These are phyloP conservation scores for Venturia pyrina DNA, from an alignment of 2,329 filamentous ascomycete genomes.

Conservation along the genomic window DNA sequence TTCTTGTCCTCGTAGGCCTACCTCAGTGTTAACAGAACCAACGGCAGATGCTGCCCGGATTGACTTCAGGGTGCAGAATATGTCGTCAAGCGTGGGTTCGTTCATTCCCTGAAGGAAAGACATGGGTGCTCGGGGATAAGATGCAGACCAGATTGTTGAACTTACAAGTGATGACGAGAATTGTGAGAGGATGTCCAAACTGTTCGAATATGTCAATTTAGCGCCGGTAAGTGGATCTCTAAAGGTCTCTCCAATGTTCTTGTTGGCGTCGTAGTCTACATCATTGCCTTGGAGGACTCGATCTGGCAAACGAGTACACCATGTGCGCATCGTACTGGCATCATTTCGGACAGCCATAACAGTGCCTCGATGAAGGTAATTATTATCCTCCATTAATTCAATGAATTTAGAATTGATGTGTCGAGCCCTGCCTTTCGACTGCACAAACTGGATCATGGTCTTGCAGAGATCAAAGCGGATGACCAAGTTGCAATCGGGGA, in stretches of 20 bases:
- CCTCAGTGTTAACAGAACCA: neutral
- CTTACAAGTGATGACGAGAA: conserved; percentile 70
- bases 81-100: too few relatives aligned
- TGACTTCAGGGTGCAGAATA: too few relatives aligned
- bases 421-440: conserved; percentile 80
- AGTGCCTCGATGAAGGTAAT: conserved; percentile 48
- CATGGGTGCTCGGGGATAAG: too few relatives aligned
- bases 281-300: conserved; percentile 55
- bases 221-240: conserved; percentile 60
- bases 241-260: conserved; percentile 43
- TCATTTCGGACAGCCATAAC: conserved; percentile 51
- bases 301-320: conserved; percentile 69
- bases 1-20: conserved; percentile 3
- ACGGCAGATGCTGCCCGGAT: too few relatives aligned
- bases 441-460: conserved; percentile 90
- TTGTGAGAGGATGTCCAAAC: conserved; percentile 59
- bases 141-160: conserved; percentile 49
- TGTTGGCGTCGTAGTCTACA: conserved; percentile 46
- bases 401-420: conserved; percentile 69
- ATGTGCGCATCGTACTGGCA: conserved; percentile 54
- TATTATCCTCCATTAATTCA: conserved; percentile 69
- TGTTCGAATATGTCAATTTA: conserved; percentile 66
- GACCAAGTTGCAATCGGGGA: conserved; percentile 57
- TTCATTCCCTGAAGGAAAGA: too few relatives aligned
- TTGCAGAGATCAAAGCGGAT: conserved; percentile 75